phyloP scores from a whole-genome alignment of 345 rosid species.

The Ricinus communis region DNA sequence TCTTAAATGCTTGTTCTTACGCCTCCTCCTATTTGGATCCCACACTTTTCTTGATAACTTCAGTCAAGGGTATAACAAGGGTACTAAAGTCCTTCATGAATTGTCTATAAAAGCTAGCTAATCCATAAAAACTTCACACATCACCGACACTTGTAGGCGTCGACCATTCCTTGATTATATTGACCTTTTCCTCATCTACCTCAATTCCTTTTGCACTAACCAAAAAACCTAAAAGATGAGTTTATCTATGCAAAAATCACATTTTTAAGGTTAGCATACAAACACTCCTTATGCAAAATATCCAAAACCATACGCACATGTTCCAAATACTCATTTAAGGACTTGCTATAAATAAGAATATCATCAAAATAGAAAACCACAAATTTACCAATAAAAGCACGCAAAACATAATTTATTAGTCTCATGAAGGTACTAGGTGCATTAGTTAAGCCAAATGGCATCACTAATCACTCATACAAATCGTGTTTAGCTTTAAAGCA shows the following conservation, averaged over 20 bases:
- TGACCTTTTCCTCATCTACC: not conserved
- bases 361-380: too few species aligned
- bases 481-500: not conserved
- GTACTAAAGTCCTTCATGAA: not conserved
- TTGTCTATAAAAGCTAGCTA: not conserved
- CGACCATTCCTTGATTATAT: not conserved
- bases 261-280: not conserved
- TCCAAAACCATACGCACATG: not conserved
- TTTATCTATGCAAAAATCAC: not conserved
- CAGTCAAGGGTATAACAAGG: not conserved
- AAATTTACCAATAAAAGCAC: too few species aligned
- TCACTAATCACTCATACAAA: not conserved
- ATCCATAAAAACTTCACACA: not conserved
- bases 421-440: not conserved
- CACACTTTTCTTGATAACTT: not conserved
- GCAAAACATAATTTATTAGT: too few species aligned
- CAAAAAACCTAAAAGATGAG: not conserved
- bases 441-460: not conserved
- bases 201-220: not conserved
- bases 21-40: not conserved
- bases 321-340: not conserved
- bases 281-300: too few species aligned
- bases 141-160: not conserved
- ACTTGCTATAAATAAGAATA: too few species aligned
- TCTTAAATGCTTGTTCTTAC: not conserved